Evolutionary conservation across 345 rosid species (phyloP).

Genomic region (Eucalyptus fibrosa): DNA sequence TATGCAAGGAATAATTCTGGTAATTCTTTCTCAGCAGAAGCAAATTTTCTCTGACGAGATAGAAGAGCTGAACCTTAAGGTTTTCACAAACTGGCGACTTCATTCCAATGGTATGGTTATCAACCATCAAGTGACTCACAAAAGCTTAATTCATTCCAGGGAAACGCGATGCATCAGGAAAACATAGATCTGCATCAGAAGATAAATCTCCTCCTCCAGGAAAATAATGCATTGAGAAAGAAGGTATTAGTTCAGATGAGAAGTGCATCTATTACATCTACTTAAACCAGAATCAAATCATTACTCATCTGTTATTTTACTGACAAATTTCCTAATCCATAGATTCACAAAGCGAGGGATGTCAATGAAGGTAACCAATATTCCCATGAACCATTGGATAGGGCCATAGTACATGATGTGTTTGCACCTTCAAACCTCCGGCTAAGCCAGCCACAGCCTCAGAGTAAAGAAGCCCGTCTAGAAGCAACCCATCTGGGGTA

Average conservation of each 20-base stretch:
- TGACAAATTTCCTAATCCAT: conserved; percentile 2
- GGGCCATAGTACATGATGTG: conserved; percentile 29
- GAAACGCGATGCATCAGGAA: conserved; percentile 42
- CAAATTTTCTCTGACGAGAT: conserved; percentile 49
- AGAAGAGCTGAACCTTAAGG: conserved; percentile 47
- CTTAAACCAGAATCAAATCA: neutral
- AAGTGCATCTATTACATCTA: neutral
- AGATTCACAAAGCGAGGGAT: conserved; percentile 38
- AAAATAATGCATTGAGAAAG: conserved; percentile 29
- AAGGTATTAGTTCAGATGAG: conserved; percentile 10
- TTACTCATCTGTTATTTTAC: neutral
- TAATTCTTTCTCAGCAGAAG: conserved; percentile 19
- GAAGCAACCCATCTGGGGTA: conserved; percentile 54
- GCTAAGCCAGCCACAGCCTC: conserved; percentile 53
- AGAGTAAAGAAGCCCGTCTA: conserved; percentile 22
- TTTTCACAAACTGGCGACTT: neutral
- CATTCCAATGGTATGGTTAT: neutral
- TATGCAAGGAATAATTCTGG: neutral
- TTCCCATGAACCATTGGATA: conserved; percentile 26
- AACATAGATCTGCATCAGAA: conserved; percentile 60
- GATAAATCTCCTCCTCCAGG: conserved; percentile 38
- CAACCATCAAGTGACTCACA: neutral
- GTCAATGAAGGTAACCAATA: conserved; percentile 19
- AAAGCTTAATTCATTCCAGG: conserved; percentile 28
- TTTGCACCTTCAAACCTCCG: conserved; percentile 48